These are phyloP conservation scores for Cordyceps cicadae DNA, from an alignment of 2,329 filamentous ascomycete species.

Conservation along the genomic window DNA sequence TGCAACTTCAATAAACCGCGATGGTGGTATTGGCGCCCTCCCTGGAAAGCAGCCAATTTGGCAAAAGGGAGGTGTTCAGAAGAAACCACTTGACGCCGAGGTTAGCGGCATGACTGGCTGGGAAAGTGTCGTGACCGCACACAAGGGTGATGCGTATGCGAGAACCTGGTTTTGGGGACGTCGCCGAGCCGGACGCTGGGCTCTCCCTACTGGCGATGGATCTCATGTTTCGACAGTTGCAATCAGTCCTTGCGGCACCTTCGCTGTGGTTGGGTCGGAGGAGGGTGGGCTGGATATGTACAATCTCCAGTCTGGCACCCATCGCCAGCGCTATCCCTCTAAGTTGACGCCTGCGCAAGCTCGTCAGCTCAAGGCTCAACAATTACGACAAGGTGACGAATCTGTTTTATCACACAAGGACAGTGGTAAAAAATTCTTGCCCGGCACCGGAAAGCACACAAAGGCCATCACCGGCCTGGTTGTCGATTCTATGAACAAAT, in stretches of 20 bases:
- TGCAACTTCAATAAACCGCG: conserved; percentile 83
- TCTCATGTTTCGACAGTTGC: conserved; percentile 79
- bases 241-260: conserved; percentile 86
- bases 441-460: conserved; percentile 64
- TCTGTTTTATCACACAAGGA: conserved; percentile 47
- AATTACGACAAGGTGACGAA: conserved; percentile 49
- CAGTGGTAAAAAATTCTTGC: conserved; percentile 32
- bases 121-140: conserved; percentile 94
- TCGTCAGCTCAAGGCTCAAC: conserved; percentile 62
- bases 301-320: conserved; percentile 87
- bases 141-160: conserved; percentile 74
- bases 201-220: conserved; percentile 76
- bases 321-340: conserved; percentile 81
- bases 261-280: conserved; percentile 80
- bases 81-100: conserved; percentile 58
- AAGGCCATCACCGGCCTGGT: conserved; percentile 77
- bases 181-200: conserved; percentile 88
- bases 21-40: conserved; percentile 84
- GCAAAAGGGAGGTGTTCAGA: conserved; percentile 64
- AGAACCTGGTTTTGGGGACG: conserved; percentile 98
- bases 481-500: conserved; percentile 82
- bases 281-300: conserved; percentile 86
- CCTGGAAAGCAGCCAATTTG: conserved; percentile 73
- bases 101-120: conserved; percentile 76
- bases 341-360: conserved; percentile 70